phyloP scores from a whole-genome alignment of 176 grass and related monocot species.

The Otatea glauca region DNA sequence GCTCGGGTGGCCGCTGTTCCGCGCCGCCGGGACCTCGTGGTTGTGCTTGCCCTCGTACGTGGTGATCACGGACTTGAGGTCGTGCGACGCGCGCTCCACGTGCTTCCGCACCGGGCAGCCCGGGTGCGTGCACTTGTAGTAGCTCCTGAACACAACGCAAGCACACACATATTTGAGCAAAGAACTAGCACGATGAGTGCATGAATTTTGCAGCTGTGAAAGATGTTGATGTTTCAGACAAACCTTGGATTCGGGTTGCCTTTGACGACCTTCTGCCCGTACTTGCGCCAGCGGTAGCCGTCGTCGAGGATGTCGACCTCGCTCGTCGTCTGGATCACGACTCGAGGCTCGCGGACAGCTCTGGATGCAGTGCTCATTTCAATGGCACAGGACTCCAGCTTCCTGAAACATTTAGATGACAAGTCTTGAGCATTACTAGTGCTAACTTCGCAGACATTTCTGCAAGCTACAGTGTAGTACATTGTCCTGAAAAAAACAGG shows the following conservation, averaged over 20 bases:
- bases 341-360: slow-evolving; percentile 63
- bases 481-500: not conserved
- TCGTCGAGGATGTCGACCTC: slow-evolving; percentile 75
- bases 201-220: not conserved
- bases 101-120: slow-evolving; percentile 69
- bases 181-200: not conserved
- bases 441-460: not conserved
- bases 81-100: slow-evolving; percentile 75
- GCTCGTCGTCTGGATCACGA: slow-evolving; percentile 76
- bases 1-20: slow-evolving; percentile 61
- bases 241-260: slow-evolving; percentile 77
- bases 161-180: not conserved
- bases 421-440: not conserved
- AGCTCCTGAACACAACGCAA: slow-evolving; percentile 53
- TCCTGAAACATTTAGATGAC: slow-evolving; percentile 47
- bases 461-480: not conserved
- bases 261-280: slow-evolving; percentile 83
- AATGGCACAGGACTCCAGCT: slow-evolving; percentile 61
- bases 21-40: slow-evolving; percentile 70
- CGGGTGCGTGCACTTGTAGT: slow-evolving; percentile 78
- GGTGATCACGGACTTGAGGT: slow-evolving; percentile 86
- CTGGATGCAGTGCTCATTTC: slow-evolving; percentile 57
- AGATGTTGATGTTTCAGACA: not conserved
- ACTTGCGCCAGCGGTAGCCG: slow-evolving; percentile 86
- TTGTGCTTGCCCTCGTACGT: slow-evolving; percentile 99